Base-by-base conservation (phyloP, 805 yeast species). In the Tetrapisispora namnaoensis region DNA sequence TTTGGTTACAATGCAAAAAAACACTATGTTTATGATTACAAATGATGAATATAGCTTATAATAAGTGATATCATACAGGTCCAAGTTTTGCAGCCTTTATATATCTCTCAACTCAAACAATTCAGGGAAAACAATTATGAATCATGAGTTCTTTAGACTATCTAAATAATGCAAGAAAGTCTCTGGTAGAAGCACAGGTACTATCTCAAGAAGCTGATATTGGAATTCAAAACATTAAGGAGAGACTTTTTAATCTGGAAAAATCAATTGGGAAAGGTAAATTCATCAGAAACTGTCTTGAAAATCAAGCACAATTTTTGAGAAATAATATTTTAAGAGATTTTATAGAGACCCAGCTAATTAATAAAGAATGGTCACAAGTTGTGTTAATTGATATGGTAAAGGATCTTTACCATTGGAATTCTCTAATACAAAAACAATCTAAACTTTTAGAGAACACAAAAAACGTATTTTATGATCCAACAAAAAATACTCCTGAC, bases 141-240 rank as follows among this genome's bases (percentile, higher is more conserved):
- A 13, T n/a, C n/a, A 44, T 44, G 42, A 37, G 21, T 18, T 45
- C 52, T 18, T 52, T 56, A 28, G 53, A 52, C 21, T 74, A 78
- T 76, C 64, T 70, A 8, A 53, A 57, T 14, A 78, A 74, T 56
- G 80, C 85, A 0, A 71, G 74, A 42, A 64, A 60, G 48, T 72
- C 75, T 21, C 68, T 80, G 35, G 61, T 70, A 1, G 67, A 70
- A 14, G 83, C 82, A 0, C 79, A 75, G 48, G 65, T 68, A 9
- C 57, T 76, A 4, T 79, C 86, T 46, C 69, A 70, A n/a, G 70
- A 69, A 34, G 81, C 83, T 18, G 75, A 74, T 55, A 54, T 56
- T 20, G 58, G 63, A 21, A 67, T 78, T 9, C 61, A 65, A 1
- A 61, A 63, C 11, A 67, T 74, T 1, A 54, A 51, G 45, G 24